A percentile compares a stretch with the other conserved stretches of the same genome.
phyloP scores from a whole-genome alignment of 106 monocot genomes.

The Agapanthus africanus region DNA sequence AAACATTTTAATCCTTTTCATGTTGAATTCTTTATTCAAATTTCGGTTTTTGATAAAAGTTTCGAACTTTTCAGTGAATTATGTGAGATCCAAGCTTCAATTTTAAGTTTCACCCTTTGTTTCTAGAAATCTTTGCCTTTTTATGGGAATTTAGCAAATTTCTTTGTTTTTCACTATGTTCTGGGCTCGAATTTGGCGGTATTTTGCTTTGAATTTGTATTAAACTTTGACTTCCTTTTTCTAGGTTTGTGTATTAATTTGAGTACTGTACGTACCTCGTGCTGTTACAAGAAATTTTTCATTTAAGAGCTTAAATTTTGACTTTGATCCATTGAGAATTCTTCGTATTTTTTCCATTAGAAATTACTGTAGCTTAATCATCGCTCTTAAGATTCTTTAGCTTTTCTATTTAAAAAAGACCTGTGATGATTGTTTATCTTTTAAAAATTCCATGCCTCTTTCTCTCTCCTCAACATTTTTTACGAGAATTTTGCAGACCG shows the following conservation, averaged over 20 bases:
- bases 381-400: neutral
- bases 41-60: neutral
- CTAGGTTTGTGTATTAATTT: too few species aligned
- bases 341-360: neutral
- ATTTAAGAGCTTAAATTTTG: too few species aligned
- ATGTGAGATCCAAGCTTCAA: neutral
- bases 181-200: neutral
- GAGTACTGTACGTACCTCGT: too few species aligned
- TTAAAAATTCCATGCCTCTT: neutral
- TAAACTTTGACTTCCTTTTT: neutral
- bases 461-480: neutral
- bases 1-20: too few species aligned
- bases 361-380: constrained; percentile 8
- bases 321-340: neutral
- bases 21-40: neutral
- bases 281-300: too few species aligned
- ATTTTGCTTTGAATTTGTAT: neutral
- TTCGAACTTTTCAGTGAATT: neutral
- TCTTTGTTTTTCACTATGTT: neutral
- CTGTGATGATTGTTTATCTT: neutral
- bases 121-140: too few species aligned
- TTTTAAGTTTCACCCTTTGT: too few species aligned
- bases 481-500: neutral
- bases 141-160: neutral
- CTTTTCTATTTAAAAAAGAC: neutral